phyloP scores from a whole-genome alignment of 2,329 filamentous ascomycete species.

The Arachnopeziza araneosa region DNA sequence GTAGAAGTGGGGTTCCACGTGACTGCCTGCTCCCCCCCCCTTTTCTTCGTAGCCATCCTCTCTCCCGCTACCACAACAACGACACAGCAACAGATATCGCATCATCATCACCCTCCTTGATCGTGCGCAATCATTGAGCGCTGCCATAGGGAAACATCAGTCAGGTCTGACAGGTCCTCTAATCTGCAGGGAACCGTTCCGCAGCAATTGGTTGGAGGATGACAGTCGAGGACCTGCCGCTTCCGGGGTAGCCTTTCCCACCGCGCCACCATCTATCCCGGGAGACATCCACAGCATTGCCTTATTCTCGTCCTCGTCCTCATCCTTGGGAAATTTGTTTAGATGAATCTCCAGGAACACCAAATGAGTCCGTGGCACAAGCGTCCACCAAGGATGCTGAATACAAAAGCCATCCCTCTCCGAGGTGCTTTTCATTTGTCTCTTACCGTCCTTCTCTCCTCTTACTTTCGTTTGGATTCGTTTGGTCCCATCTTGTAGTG shows the following conservation, averaged over 20 bases:
- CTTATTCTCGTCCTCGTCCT: not conserved
- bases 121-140: no score
- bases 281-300: not conserved
- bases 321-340: not conserved
- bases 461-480: not conserved
- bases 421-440: constrained; percentile 21
- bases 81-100: not conserved
- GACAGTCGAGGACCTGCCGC: not conserved
- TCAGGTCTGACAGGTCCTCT: not conserved
- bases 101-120: no score
- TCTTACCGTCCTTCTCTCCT: constrained; percentile 29
- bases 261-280: not conserved
- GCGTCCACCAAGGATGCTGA: not conserved
- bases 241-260: not conserved
- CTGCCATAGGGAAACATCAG: no score
- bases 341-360: not conserved
- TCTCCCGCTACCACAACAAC: not conserved
- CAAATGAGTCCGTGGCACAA: not conserved
- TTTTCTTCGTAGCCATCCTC: not conserved
- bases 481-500: not conserved
- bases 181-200: not conserved
- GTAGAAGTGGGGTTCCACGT: not conserved
- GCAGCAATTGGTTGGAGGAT: not conserved
- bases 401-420: constrained; percentile 26
- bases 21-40: not conserved